Base-by-base conservation (phyloP, 768 basidiomycete genomes). In the Asterophora lycoperdoides region DNA sequence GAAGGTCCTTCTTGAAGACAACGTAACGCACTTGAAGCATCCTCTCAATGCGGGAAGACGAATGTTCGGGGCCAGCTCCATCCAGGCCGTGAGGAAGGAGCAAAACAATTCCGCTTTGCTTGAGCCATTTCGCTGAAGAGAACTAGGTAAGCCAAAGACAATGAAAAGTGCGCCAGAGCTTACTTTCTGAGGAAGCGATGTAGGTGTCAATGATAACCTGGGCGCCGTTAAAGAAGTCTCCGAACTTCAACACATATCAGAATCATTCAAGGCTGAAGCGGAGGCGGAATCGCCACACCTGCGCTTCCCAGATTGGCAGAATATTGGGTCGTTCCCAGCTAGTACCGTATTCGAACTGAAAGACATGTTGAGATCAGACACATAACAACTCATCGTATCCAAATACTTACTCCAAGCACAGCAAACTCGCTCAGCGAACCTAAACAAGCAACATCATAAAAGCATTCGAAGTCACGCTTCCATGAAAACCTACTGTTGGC, bases 21-120 rank as follows among this genome's bases (percentile, higher is more conserved):
- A 23, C 3, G 26, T 17, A 2, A 41, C 62, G 47, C 47, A 87
- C 89, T 75, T 93, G 93, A n/a, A 95, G 71, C 82, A 92, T 88
- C 32, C 93, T 76, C 61, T 96, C 93, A 35, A 95, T 73, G 13
- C 93, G 81, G 41, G 82, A 86, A 0, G 89, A 92, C 0, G 92
- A 95, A 61, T 96, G 93, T 62, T 96, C 93, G 0, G 93, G 93
- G 1, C 93, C 93, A 13, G 93, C 92, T 23, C 93, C 93, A 56
- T 96, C 92, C 13, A 91, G 72, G 13, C 93, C 93, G 52, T 96
- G 93, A 19, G 93, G 93, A 0, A 96, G 74, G 39, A 92, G 78
- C 49, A 96, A 68, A 4, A 91, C 84, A 17, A 96, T 76, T 0
- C 87, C 93, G 56, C 90, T 93, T 68, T 95, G 93, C 62, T 84